Conservation (phyloP, 176 grass and related monocot genomes). For the Juncus effusus region DNA sequence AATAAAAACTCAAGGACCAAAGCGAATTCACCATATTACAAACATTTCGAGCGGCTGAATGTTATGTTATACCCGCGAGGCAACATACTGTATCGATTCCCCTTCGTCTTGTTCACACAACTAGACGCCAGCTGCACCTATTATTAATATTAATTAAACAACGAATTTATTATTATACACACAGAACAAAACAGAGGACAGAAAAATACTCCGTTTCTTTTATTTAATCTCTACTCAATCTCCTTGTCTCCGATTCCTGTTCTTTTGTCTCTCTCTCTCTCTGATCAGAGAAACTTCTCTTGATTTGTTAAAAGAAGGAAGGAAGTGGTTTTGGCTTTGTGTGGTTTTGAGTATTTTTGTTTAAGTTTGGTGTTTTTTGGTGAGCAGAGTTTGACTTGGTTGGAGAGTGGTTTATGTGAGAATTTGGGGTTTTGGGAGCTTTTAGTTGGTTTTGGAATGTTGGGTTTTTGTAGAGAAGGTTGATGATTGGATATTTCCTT, state of each 20-base stretch:
- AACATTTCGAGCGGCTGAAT: background rate
- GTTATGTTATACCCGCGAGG: constrained; percentile 7
- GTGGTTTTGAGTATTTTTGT: background rate
- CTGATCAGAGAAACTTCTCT: constrained; percentile 8
- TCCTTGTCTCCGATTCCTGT: constrained; percentile 12
- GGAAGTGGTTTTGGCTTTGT: too few relatives aligned
- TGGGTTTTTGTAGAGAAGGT: background rate
- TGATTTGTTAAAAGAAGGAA: too few relatives aligned
- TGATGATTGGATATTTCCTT: background rate
- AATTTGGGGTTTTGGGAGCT: background rate
- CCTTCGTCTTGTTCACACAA: constrained; percentile 13
- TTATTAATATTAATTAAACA: constrained; percentile 27
- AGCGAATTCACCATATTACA: too few relatives aligned
- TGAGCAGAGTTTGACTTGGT: background rate
- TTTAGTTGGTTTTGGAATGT: background rate
- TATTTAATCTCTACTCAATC: background rate
- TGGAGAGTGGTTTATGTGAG: background rate
- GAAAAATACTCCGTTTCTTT: constrained; percentile 5
- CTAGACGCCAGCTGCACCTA: constrained; percentile 28
- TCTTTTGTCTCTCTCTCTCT: background rate
- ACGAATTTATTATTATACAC: background rate
- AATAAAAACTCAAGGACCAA: too few relatives aligned
- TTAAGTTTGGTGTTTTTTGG: background rate
- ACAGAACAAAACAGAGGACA: background rate
- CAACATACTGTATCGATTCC: background rate